These are phyloP conservation scores for Hansenula anomala DNA, from an alignment of 1,139 yeast species.

Conservation along the genomic window DNA sequence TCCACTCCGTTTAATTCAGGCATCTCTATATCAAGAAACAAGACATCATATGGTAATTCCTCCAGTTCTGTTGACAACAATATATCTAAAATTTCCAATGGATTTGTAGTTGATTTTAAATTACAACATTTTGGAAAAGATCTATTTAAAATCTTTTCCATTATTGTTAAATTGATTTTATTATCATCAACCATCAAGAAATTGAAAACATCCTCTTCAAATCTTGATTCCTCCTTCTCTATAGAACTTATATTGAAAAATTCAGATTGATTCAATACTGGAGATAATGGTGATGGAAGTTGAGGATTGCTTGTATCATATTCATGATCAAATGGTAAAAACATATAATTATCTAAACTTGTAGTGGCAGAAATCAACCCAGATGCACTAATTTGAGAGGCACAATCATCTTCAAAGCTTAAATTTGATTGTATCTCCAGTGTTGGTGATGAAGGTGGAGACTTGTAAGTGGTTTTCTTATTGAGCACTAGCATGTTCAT, in stretches of 20 bases:
- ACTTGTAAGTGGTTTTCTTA: neutral
- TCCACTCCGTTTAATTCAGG: slow-evolving; percentile 3
- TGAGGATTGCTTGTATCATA: neutral
- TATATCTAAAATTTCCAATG: no score
- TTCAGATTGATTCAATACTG: neutral
- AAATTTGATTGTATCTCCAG: neutral
- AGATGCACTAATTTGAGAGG: no score
- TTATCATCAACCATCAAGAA: slow-evolving; percentile 4
- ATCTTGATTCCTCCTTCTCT: no score
- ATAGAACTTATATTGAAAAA: neutral
- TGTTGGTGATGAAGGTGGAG: neutral
- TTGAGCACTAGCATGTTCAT: neutral
- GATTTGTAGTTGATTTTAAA: slow-evolving; percentile 1
- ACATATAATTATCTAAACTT: no score
- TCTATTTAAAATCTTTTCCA: neutral
- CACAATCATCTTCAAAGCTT: no score
- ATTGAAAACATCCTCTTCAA: neutral
- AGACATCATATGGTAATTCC: neutral
- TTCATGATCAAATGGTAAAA: neutral
- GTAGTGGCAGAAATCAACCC: no score
- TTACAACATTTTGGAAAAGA: neutral
- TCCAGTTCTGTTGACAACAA: neutral
- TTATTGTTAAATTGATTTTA: slow-evolving; percentile 1
- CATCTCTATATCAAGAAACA: slow-evolving; percentile 7
- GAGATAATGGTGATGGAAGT: slow-evolving; percentile 1